A percentile compares a stretch with the other conserved stretches of the same genome.
These are phyloP conservation scores for Neurospora tetrasperma DNA, from an alignment of 495 filamentous ascomycete genomes.

Conservation along the genomic window DNA sequence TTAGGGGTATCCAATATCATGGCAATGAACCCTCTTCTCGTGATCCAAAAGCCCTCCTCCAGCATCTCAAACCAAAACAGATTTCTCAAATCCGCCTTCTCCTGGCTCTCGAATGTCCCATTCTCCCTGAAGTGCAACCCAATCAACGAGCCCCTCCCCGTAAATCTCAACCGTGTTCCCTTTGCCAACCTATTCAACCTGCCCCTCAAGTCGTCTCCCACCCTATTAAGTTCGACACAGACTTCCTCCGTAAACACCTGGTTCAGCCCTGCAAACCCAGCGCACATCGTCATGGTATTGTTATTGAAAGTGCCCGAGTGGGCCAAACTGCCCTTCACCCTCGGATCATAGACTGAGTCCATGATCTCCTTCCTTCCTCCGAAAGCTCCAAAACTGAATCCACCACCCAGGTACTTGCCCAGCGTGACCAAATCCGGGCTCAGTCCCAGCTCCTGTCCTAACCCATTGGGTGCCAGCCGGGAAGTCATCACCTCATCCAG, in stretches of 20 bases:
- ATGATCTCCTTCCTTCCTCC: constrained; percentile 47
- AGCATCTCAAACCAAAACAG: constrained; percentile 43
- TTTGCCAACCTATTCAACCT: constrained; percentile 19
- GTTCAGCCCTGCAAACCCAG: constrained; percentile 36
- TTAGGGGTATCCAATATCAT: constrained; percentile 32
- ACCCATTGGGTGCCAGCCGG: constrained; percentile 38
- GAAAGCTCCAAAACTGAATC: constrained; percentile 53
- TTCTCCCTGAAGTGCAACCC: constrained; percentile 30
- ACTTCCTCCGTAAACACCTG: constrained; percentile 34
- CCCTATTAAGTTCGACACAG: constrained; percentile 24
- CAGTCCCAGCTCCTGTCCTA: constrained; percentile 32
- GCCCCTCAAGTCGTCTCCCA: constrained; percentile 27
- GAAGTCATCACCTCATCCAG: constrained; percentile 59
- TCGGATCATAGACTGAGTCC: constrained; percentile 42
- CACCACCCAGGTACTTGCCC: constrained; percentile 56
- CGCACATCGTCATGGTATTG: constrained; percentile 50
- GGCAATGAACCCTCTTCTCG: constrained; percentile 31
- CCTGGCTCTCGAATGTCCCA: constrained; percentile 16
- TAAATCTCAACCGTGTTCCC: constrained; percentile 29
- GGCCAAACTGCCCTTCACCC: constrained; percentile 16
- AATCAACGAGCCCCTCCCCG: constrained; percentile 36
- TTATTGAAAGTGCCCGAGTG: constrained; percentile 65
- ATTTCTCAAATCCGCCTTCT: constrained; percentile 27
- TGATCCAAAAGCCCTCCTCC: constrained; percentile 38
- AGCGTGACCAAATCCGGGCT: constrained; percentile 49